Base-by-base conservation (phyloP, 306 rosid species). In the Bauhinia variegata region DNA sequence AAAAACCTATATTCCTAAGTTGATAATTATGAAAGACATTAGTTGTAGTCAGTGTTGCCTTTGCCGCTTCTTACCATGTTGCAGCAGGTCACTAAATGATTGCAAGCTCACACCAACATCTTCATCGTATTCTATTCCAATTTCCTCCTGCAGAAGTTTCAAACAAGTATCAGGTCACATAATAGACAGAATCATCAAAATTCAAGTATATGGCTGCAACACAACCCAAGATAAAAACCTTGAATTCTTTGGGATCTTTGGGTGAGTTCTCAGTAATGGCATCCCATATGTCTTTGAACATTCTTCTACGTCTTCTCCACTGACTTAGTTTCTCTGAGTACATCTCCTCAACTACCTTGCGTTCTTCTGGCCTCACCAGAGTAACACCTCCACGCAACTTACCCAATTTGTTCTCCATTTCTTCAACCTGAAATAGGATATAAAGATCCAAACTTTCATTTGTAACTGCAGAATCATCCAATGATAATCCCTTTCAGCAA, bases 261-360 rank as follows among this genome's bases (percentile, higher is more conserved):
- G 90, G 86, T 10, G 90, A 93, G 80, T 86, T 90, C 77, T 93
- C 99, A 44, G 95, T 93, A 41, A 93, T 86, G 34, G 95, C 72
- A 69, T 88, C 96, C 99, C 96, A 93, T 19, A 93, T 49, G 80
- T 93, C 97, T 81, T 79, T 86, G 77, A 90, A 93, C 80, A 90
- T 93, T 86, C 96, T 90, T 79, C 82, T 88, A 16, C 97, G 91
- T 78, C 78, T 90, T 77, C 92, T 87, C 99, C 99, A 93, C 62
- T 88, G 99, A 63, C 73, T 70, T 39, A 88, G 34, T 55, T 80
- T 86, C 71, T 83, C 91, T 0, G 71, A 70, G 60, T 64, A 82
- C 63, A 72, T 68, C 28, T 58, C 60, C 80, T 88, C 84, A 57
- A 90, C 80, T 28, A 66, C 84, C 82, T 81, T 76, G 12, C 96